Conservation (phyloP, 169 alveolate species). For the Plasmodium fragile region DNA sequence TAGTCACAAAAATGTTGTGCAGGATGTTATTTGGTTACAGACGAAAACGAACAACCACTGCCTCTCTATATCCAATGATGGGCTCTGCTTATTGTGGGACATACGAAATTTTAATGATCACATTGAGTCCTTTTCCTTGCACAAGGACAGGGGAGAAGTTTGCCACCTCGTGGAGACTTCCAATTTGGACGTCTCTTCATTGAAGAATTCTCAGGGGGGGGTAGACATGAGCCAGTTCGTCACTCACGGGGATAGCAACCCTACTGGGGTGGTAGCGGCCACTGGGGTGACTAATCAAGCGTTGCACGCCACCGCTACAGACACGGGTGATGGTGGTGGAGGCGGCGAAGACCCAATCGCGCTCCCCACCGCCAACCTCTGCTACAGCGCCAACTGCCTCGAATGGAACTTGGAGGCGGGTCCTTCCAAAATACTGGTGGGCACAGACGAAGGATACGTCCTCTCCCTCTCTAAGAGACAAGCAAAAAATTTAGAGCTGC, state of each 20-base stretch:
- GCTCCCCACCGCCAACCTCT: background rate
- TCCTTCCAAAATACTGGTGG: slow-evolving; percentile 66
- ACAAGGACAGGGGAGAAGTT: slow-evolving; percentile 27
- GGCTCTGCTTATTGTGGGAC: slow-evolving; percentile 65
- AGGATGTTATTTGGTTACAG: slow-evolving; percentile 68
- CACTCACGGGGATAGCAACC: background rate
- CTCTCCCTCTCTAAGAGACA: slow-evolving; percentile 68
- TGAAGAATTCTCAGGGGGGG: background rate
- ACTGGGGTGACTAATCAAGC: background rate
- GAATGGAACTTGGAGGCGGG: slow-evolving; percentile 76
- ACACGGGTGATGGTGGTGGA: background rate
- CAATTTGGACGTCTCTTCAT: background rate
- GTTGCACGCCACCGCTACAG: background rate
- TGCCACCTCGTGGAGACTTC: slow-evolving; percentile 29
- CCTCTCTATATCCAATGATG: slow-evolving; percentile 57
- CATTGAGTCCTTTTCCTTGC: slow-evolving; percentile 44
- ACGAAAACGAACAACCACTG: slow-evolving; percentile 71
- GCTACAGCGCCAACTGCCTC: slow-evolving; percentile 61
- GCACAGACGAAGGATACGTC: slow-evolving; percentile 73
- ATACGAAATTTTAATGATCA: slow-evolving; percentile 46
- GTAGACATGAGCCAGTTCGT: background rate
- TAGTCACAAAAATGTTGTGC: slow-evolving; percentile 58
- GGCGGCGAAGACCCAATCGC: background rate
- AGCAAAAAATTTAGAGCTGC: slow-evolving; percentile 45
- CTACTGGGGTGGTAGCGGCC: background rate